Percentiles rank a stretch among this genome's conserved stretches.
These are phyloP conservation scores for Tulasnella sp. DNA, from an alignment of 768 basidiomycete species.

Conservation along the genomic window DNA sequence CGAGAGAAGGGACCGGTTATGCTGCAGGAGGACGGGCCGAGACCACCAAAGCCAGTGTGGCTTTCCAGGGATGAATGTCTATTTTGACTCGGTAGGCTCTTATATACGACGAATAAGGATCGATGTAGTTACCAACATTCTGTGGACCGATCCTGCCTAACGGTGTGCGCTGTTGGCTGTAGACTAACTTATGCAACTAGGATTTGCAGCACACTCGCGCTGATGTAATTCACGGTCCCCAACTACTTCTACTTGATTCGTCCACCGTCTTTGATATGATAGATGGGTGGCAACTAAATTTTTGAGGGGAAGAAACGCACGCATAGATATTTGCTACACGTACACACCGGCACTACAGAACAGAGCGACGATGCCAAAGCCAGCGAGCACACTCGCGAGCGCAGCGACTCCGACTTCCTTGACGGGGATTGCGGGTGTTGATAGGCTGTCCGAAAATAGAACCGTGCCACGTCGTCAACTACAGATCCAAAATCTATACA, in stretches of 20 bases:
- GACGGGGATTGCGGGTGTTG: constrained; percentile 51
- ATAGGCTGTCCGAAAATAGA: constrained; percentile 41
- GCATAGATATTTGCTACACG: constrained; percentile 41
- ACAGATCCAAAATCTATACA: not conserved
- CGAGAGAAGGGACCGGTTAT: constrained; percentile 91
- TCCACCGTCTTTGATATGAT: too few species aligned
- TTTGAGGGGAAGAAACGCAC: too few species aligned
- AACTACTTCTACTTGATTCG: too few species aligned
- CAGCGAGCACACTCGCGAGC: constrained; percentile 66
- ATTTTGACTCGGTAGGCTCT: too few species aligned
- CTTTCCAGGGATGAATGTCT: constrained; percentile 72
- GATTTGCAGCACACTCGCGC: too few species aligned
- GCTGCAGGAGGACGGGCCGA: constrained; percentile 94
- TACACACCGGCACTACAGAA: constrained; percentile 81
- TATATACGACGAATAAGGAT: too few species aligned
- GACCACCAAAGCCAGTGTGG: constrained; percentile 62
- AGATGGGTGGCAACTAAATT: too few species aligned
- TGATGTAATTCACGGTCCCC: too few species aligned
- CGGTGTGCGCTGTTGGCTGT: too few species aligned
- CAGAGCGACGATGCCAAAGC: constrained; percentile 80
- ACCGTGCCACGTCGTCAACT: not conserved
- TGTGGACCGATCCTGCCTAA: too few species aligned
- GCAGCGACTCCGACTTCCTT: constrained; percentile 58
- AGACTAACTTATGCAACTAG: too few species aligned
- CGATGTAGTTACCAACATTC: too few species aligned